Evolutionary conservation across 768 basidiomycete species (phyloP).

Genomic region (Suillus paluster): DNA sequence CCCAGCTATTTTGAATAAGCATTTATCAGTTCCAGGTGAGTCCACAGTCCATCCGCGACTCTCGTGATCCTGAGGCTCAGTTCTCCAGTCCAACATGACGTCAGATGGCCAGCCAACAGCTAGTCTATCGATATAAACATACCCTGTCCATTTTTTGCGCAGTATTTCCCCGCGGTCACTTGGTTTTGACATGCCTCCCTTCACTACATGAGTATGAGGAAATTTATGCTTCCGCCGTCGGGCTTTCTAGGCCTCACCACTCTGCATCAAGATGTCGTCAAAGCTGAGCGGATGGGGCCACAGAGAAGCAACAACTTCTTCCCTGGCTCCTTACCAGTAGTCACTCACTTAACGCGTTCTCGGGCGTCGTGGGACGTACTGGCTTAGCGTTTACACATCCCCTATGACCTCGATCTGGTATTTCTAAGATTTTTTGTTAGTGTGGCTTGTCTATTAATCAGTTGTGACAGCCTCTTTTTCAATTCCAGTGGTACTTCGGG

Average conservation of each 20-base stretch:
- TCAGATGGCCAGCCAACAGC: not conserved
- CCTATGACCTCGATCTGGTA: not conserved
- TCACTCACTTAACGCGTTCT: not conserved
- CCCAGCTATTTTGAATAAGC: not conserved
- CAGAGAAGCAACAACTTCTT: not conserved
- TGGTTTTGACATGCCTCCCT: not conserved
- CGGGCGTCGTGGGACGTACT: not conserved
- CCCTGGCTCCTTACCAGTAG: not conserved
- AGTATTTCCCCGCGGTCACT: not conserved
- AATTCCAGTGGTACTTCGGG: not conserved
- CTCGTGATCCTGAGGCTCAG: not conserved
- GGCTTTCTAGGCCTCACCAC: not conserved
- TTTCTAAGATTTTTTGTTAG: not conserved
- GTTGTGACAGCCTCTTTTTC: not conserved
- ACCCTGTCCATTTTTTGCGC: not conserved
- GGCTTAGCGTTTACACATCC: not conserved
- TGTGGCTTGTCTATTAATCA: not conserved
- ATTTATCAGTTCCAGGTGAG: not conserved
- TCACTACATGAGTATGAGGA: not conserved
- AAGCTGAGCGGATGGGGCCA: not conserved
- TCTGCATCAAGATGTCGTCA: no score
- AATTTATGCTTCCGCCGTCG: not conserved
- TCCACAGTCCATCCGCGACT: not conserved
- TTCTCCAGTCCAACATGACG: not conserved
- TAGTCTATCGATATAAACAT: not conserved